These are phyloP conservation scores for Dillenia turbinata DNA, from an alignment of 164 flowering plant species.

Conservation along the genomic window DNA sequence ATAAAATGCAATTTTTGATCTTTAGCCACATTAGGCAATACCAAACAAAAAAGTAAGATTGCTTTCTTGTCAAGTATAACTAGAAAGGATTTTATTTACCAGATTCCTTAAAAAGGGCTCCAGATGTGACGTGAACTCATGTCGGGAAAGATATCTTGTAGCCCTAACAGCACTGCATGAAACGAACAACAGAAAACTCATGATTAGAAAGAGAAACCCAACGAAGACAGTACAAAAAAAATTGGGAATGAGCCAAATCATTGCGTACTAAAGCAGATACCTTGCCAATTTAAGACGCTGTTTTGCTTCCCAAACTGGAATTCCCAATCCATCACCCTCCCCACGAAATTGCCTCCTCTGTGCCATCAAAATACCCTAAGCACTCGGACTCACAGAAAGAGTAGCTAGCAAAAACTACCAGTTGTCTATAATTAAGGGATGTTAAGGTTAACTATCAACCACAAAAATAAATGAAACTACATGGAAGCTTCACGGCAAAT, in stretches of 20 bases:
- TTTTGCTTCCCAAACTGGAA: slow-evolving; percentile 20
- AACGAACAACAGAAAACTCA: slow-evolving; percentile 5
- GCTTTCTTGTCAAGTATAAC: neutral
- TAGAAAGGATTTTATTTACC: slow-evolving; percentile 27
- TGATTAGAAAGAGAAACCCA: neutral
- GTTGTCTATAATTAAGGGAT: no score
- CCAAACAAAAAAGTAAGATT: neutral
- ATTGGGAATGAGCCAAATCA: neutral
- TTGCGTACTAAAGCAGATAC: slow-evolving; percentile 3
- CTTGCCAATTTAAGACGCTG: slow-evolving; percentile 13
- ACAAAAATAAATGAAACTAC: slow-evolving; percentile 13
- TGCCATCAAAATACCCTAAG: slow-evolving; percentile 21
- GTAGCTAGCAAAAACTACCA: neutral
- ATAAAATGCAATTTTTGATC: no score
- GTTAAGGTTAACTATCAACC: neutral
- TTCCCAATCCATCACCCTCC: slow-evolving; percentile 13
- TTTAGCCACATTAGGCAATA: no score
- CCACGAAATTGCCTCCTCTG: slow-evolving; percentile 24
- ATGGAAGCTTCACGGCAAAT: slow-evolving; percentile 21
- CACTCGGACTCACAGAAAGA: neutral
- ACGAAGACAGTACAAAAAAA: neutral
- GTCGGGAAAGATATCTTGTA: slow-evolving; percentile 13
- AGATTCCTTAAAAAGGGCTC: slow-evolving; percentile 38
- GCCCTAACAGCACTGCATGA: slow-evolving; percentile 25
- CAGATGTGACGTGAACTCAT: slow-evolving; percentile 21